phyloP scores from a whole-genome alignment of 192 early-diverging fungal genomes.

The Coemansia sp. region DNA sequence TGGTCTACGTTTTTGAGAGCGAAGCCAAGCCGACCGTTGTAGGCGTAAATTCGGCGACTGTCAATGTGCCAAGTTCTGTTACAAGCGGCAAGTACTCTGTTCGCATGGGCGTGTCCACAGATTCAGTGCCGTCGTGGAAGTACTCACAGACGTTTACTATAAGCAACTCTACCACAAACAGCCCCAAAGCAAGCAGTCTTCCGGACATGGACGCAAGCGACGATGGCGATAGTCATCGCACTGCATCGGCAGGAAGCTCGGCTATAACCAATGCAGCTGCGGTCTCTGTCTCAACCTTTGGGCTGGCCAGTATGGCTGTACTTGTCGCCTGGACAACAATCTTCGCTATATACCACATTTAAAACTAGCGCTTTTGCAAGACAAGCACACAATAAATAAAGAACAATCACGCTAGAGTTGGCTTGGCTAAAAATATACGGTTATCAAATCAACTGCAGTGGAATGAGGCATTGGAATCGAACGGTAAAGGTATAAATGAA shows the following conservation, averaged over 20 bases:
- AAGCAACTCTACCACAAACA: neutral
- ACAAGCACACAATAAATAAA: too few relatives aligned
- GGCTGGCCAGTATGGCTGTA: too few relatives aligned
- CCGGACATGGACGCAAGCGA: neutral
- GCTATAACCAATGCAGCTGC: too few relatives aligned
- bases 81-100: constrained; percentile 20
- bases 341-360: too few relatives aligned
- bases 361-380: too few relatives aligned
- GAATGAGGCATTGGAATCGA: neutral
- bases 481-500: neutral
- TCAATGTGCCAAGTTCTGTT: constrained; percentile 17
- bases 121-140: constrained; percentile 8
- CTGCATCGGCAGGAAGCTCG: too few relatives aligned
- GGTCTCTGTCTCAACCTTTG: too few relatives aligned
- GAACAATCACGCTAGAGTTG: too few relatives aligned
- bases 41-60: constrained; percentile 28
- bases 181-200: neutral
- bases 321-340: too few relatives aligned
- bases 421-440: neutral
- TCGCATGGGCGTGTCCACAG: constrained; percentile 14
- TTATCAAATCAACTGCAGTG: neutral
- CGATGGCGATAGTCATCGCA: neutral
- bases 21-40: constrained; percentile 8
- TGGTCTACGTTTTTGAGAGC: constrained; percentile 26
- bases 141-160: constrained; percentile 32